Conservation (phyloP, 163 green algal genomes). For the Smithsoniella earleae region DNA sequence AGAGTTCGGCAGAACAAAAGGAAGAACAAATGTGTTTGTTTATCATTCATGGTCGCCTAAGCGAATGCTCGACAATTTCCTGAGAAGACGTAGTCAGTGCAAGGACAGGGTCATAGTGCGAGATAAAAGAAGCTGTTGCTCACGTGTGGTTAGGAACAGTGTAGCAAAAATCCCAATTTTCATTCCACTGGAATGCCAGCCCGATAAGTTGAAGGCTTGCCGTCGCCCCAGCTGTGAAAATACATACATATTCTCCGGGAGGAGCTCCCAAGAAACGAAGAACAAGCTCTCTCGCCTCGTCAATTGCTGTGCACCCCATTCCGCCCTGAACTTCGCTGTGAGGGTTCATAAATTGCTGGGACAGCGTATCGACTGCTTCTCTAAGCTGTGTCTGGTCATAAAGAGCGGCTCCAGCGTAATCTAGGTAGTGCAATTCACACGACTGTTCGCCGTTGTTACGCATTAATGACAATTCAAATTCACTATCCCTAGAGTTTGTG, state of each 20-base stretch:
- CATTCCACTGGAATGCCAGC: conserved; percentile 44
- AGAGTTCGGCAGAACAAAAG: too few relatives aligned
- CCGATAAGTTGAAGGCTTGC: conserved; percentile 47
- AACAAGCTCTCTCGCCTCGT: background rate
- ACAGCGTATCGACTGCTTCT: conserved; percentile 29
- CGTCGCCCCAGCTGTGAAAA: conserved; percentile 37
- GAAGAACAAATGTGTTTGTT: too few relatives aligned
- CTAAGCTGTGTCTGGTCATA: conserved; percentile 39
- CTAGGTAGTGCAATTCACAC: conserved; percentile 40
- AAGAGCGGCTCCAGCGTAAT: conserved; percentile 49
- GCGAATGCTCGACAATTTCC: background rate
- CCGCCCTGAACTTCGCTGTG: conserved; percentile 35
- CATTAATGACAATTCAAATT: too few relatives aligned
- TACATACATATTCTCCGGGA: conserved; percentile 30
- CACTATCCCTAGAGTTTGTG: too few relatives aligned
- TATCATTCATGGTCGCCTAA: too few relatives aligned
- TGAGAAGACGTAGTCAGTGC: background rate
- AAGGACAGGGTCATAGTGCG: background rate
- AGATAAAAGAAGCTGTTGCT: background rate
- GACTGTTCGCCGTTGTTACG: too few relatives aligned
- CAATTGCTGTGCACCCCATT: background rate
- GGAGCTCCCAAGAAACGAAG: conserved; percentile 5
- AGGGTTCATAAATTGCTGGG: conserved; percentile 46
- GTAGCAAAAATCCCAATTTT: conserved; percentile 38
- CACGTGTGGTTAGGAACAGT: conserved; percentile 53